phyloP scores from a whole-genome alignment of 208 protist genomes.

The Angomonas deanei region DNA sequence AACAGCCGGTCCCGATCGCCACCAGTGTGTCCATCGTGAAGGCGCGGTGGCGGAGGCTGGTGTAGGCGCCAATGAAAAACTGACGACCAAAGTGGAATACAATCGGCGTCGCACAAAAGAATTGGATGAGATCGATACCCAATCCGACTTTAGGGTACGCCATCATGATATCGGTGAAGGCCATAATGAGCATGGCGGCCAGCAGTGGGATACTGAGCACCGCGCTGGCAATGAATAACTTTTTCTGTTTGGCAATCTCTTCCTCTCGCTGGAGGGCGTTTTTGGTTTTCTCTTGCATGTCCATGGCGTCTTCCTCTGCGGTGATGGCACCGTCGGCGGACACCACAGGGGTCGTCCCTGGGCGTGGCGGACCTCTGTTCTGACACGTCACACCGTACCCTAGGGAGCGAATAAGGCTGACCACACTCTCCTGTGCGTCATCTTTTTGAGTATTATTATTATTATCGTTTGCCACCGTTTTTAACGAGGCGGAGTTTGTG shows the following conservation, averaged over 20 bases:
- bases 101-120: constrained; percentile 64
- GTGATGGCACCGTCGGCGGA: too few relatives aligned
- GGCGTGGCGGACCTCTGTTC: too few relatives aligned
- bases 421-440: not conserved
- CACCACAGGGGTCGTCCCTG: too few relatives aligned
- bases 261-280: constrained; percentile 53
- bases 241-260: constrained; percentile 53
- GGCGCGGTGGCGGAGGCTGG: constrained; percentile 37
- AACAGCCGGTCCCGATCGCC: constrained; percentile 62
- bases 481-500: not conserved
- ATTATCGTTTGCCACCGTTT: not conserved
- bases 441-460: not conserved
- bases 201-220: constrained; percentile 59
- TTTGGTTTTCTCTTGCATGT: constrained; percentile 21
- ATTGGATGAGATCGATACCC: constrained; percentile 47
- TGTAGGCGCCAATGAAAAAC: constrained; percentile 73
- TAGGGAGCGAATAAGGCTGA: not conserved
- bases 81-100: constrained; percentile 73
- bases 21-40: constrained; percentile 91
- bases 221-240: constrained; percentile 36
- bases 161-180: constrained; percentile 26
- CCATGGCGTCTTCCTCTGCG: constrained; percentile 10
- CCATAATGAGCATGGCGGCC: constrained; percentile 65
- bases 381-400: not conserved
- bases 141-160: constrained; percentile 13